Evolutionary conservation across 75 land plant species (phyloP).

Genomic region (Pinus taeda): DNA sequence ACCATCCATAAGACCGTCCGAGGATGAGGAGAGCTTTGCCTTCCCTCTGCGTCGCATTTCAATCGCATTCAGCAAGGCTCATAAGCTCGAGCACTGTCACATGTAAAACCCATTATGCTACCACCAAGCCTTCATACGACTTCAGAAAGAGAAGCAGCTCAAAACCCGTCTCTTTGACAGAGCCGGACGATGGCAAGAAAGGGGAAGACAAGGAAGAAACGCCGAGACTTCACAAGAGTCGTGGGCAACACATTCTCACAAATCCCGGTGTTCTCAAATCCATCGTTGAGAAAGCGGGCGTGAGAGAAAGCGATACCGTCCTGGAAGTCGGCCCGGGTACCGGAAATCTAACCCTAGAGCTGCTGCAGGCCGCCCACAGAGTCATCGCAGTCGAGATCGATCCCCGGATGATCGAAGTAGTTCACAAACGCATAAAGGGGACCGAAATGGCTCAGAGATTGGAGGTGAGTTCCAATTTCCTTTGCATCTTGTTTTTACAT

Average conservation of each 20-base stretch:
- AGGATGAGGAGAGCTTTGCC: no score
- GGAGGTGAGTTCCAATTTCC: conserved; percentile 28
- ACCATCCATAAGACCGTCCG: no score
- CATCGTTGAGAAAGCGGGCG: conserved; percentile 66
- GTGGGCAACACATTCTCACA: conserved; percentile 87
- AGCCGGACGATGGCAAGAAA: no score
- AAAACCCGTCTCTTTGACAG: no score
- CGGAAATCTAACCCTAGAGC: conserved; percentile 79
- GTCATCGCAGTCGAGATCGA: conserved; percentile 84
- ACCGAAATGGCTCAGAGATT: conserved; percentile 33
- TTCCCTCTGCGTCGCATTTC: no score
- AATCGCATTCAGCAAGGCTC: no score
- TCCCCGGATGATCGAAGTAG: conserved; percentile 55
- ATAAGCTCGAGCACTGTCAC: no score
- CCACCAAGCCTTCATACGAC: no score
- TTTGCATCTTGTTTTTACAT: conserved; percentile 4
- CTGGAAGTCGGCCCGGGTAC: conserved; percentile 96
- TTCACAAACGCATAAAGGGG: conserved; percentile 38
- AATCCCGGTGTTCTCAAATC: conserved; percentile 70
- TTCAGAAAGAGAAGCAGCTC: no score
- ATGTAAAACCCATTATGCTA: no score
- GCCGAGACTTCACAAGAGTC: conserved; percentile 48
- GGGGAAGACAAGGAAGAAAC: not conserved
- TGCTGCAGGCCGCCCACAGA: conserved; percentile 50
- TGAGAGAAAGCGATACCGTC: conserved; percentile 69